Percentiles rank a stretch among this genome's conserved stretches.
Conservation (phyloP, 129 eudicot species). For the Dittrichia graveolens region DNA sequence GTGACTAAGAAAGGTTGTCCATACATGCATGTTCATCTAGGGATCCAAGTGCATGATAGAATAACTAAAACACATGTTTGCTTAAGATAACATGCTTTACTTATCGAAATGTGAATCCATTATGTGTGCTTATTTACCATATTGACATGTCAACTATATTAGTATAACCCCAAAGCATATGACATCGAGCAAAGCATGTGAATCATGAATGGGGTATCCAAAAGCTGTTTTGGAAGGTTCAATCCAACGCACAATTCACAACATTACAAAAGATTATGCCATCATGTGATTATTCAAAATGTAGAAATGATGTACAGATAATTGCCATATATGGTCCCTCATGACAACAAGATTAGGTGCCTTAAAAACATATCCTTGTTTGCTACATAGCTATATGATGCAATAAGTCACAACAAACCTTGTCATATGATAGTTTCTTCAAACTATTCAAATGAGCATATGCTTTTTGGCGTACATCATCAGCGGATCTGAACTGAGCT, state of each 20-base stretch:
- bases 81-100: slow-evolving; percentile 2
- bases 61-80: background rate
- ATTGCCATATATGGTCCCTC: background rate
- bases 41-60: slow-evolving; percentile 10
- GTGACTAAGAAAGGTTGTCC: slow-evolving; percentile 1
- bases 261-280: slow-evolving; percentile 10
- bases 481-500: slow-evolving; percentile 56
- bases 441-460: slow-evolving; percentile 47
- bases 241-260: slow-evolving; percentile 22
- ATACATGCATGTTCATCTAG: slow-evolving; percentile 1
- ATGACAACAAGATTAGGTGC: slow-evolving; percentile 13
- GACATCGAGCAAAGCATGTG: slow-evolving; percentile 22
- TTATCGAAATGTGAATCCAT: background rate
- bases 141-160: background rate
- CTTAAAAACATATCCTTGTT: slow-evolving; percentile 19
- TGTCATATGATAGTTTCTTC: slow-evolving; percentile 53
- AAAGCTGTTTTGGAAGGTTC: slow-evolving; percentile 15
- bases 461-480: slow-evolving; percentile 74
- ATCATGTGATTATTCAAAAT: slow-evolving; percentile 17
- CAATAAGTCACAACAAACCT: slow-evolving; percentile 54
- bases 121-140: slow-evolving; percentile 10
- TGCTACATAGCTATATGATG: slow-evolving; percentile 12
- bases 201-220: slow-evolving; percentile 13
- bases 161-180: slow-evolving; percentile 3
- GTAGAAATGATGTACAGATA: slow-evolving; percentile 1